A percentile compares a stretch with the other conserved stretches of the same genome.
Conservation (phyloP, 768 basidiomycete genomes). For the Termitomyces bulborhizus region DNA sequence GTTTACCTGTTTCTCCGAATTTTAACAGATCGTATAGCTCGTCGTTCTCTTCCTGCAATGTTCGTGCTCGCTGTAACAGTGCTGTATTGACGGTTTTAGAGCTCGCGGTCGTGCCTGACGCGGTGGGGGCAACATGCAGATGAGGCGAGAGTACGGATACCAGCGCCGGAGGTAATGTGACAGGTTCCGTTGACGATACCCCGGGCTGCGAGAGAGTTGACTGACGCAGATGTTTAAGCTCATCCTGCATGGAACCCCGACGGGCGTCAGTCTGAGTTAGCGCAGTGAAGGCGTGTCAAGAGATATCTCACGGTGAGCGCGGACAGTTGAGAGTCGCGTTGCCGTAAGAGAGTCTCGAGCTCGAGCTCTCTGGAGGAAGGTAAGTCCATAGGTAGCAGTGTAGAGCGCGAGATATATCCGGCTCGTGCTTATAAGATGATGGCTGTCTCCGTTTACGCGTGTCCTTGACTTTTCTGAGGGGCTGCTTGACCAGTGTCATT, state of each 20-base stretch:
- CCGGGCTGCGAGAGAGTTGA: conserved; percentile 56
- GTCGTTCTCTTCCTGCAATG: conserved; percentile 84
- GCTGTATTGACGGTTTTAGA: conserved; percentile 64
- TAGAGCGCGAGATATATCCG: conserved; percentile 4
- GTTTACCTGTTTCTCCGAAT: conserved; percentile 67
- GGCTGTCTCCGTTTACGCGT: conserved; percentile 5
- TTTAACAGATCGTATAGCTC: conserved; percentile 75
- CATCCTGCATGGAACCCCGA: conserved; percentile 46
- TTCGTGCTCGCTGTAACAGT: conserved; percentile 63
- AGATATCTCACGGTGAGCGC: conserved; percentile 59
- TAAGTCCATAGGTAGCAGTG: conserved; percentile 45
- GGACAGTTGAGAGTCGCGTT: conserved; percentile 65
- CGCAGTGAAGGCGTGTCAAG: background rate
- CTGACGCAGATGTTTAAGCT: conserved; percentile 62
- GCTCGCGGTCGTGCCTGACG: conserved; percentile 23
- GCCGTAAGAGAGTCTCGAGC: conserved; percentile 71
- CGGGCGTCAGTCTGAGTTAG: conserved; percentile 2
- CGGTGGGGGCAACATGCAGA: conserved; percentile 37
- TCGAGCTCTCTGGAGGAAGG: conserved; percentile 75
- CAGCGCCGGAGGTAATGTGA: conserved; percentile 67
- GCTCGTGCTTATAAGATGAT: conserved; percentile 6
- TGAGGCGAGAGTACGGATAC: conserved; percentile 67
- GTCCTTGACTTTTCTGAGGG: background rate
- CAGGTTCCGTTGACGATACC: conserved; percentile 52
- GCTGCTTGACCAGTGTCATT: background rate